A percentile compares a stretch with the other conserved stretches of the same genome.
Evolutionary conservation across 805 yeast species (phyloP).

Genomic region (Myxozyma nipponensis): DNA sequence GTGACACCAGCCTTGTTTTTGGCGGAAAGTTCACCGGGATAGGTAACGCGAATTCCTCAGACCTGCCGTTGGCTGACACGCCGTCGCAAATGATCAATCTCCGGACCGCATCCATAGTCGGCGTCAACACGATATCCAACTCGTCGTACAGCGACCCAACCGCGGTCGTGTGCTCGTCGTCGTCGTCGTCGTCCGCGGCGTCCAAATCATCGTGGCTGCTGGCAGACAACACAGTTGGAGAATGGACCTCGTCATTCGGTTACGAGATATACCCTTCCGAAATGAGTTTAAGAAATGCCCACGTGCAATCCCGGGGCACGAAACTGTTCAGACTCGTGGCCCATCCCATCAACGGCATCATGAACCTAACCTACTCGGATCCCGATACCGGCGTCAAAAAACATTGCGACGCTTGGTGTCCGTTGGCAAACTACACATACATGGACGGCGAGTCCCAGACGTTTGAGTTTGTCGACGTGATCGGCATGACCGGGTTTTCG

Average conservation of each 20-base stretch:
- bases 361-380: slow-evolving; percentile 85
- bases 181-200: slow-evolving; percentile 23
- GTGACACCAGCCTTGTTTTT: slow-evolving; percentile 56
- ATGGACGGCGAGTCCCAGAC: slow-evolving; percentile 58
- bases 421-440: slow-evolving; percentile 45
- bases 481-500: slow-evolving; percentile 58
- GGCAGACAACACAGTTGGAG: slow-evolving; percentile 49
- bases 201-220: slow-evolving; percentile 50
- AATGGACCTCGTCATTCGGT: slow-evolving; percentile 62
- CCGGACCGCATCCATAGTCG: slow-evolving; percentile 51
- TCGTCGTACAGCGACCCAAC: slow-evolving; percentile 35
- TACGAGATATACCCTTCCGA: slow-evolving; percentile 61
- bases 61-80: background rate
- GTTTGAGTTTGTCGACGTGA: slow-evolving; percentile 68
- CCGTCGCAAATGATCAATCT: slow-evolving; percentile 50
- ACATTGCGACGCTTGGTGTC: slow-evolving; percentile 88
- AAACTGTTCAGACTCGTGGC: slow-evolving; percentile 69
- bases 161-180: slow-evolving; percentile 36
- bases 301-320: slow-evolving; percentile 45
- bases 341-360: slow-evolving; percentile 76
- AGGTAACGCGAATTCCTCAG: slow-evolving; percentile 37
- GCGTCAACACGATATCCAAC: slow-evolving; percentile 45
- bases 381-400: slow-evolving; percentile 56
- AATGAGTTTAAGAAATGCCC: slow-evolving; percentile 59
- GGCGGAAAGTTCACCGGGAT: slow-evolving; percentile 72